Conservation (phyloP, 148 eudicot species). For the Vaccinium vitisidaea region DNA sequence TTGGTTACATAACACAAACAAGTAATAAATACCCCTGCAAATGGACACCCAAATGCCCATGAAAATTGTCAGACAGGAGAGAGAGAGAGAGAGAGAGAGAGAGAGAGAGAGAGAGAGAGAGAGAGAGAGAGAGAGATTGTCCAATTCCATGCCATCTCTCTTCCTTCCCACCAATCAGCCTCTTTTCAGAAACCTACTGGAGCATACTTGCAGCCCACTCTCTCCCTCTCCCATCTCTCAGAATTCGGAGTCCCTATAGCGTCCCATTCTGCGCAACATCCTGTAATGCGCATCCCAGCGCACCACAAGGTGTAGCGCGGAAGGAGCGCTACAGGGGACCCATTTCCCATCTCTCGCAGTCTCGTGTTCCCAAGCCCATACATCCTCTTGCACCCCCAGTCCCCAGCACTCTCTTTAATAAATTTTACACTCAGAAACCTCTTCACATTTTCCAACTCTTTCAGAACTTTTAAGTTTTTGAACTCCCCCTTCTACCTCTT, state of each 20-base stretch:
- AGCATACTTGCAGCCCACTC: not conserved
- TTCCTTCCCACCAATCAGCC: slow-evolving; percentile 27
- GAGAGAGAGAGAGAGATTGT: slow-evolving; percentile 11
- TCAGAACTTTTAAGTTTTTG: slow-evolving; percentile 12
- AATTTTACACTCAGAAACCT: slow-evolving; percentile 10
- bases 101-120: slow-evolving; percentile 10
- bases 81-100: slow-evolving; percentile 4
- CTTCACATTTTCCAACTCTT: slow-evolving; percentile 24
- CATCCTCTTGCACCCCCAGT: slow-evolving; percentile 17
- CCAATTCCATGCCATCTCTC: slow-evolving; percentile 22
- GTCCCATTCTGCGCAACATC: too few relatives aligned
- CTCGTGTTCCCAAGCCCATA: slow-evolving; percentile 80
- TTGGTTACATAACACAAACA: not conserved
- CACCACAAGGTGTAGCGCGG: too few relatives aligned
- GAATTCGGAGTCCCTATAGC: too few relatives aligned
- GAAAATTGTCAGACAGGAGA: slow-evolving; percentile 24
- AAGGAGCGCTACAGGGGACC: too few relatives aligned
- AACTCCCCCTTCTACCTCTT: slow-evolving; percentile 11
- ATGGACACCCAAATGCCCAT: slow-evolving; percentile 28
- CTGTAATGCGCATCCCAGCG: too few relatives aligned
- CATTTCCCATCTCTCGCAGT: slow-evolving; percentile 41
- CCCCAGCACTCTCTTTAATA: slow-evolving; percentile 16
- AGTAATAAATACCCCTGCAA: not conserved
- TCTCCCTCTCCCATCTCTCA: slow-evolving; percentile 8
- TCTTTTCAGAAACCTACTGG: slow-evolving; percentile 25